Base-by-base conservation (phyloP, 2,329 filamentous ascomycete genomes). In the Aspergillus carbonarius region DNA sequence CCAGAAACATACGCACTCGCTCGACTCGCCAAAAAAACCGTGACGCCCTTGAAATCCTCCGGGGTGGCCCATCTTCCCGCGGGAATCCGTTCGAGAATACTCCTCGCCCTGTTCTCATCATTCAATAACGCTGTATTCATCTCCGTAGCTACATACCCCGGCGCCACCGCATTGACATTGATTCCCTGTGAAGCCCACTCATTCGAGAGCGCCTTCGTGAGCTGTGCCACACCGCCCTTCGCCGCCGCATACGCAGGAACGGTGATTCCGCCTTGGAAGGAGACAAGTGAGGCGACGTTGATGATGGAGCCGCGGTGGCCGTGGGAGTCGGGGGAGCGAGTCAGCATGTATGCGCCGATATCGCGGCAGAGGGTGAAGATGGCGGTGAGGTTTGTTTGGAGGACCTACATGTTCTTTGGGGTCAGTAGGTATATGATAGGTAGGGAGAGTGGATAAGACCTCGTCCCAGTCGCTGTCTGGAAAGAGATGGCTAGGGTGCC, bases 41-140 rank as follows among this genome's bases (percentile, higher is more conserved):
- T 83, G 0, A 85, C 87, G 0, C 92, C 92, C 80, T 93, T 93
- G 74, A 96, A 96, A 68, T 97, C 93, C 25, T 96, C 91, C 0
- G 92, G 89, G 10, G 74, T 81, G 0, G 91, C 92, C 92, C 92
- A 96, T 66, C 91, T 80, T 0, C 89, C 92, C 0, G 90, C 91
- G 0, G 92, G 92, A 68, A 96, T 96, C 57, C 92, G 81, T 34
- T 85, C 86, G 69, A 90, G 83, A 66, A 96, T 96, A 68, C 88
- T 88, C 63, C 82, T 85, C 60, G 89, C 82, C 35, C 92, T 80
- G 65, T 83, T 84, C 68, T 83, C 75, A 74, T 96, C 87, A 52
- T 87, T 84, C 44, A 96, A 85, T 69, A 97, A 76, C 2, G 92
- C 92, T 64, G 82, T 83, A 73, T 96, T 97, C 93, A 96, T 96